phyloP scores from a whole-genome alignment of 2,329 filamentous ascomycete genomes.

The Pseudogymnoascus sp. region DNA sequence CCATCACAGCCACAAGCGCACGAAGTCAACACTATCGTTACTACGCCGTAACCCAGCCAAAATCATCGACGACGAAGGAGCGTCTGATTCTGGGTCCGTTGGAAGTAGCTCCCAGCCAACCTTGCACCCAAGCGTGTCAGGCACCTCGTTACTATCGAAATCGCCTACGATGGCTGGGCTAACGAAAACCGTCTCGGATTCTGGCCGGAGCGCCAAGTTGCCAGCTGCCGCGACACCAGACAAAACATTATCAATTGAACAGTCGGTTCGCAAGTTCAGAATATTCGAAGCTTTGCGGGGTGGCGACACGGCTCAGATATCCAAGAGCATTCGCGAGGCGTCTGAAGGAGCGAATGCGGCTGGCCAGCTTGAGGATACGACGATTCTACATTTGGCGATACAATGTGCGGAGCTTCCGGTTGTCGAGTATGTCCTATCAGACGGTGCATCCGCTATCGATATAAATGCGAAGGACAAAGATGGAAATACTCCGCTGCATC shows the following conservation, averaged over 20 bases:
- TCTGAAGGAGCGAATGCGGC: constrained; percentile 22
- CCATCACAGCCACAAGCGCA: constrained; percentile 39
- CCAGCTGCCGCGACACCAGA: constrained; percentile 19
- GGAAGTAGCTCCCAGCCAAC: constrained; percentile 23
- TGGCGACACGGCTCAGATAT: constrained; percentile 86
- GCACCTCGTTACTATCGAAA: constrained; percentile 24
- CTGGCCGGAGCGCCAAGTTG: constrained; percentile 16
- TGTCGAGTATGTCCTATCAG: constrained; percentile 87
- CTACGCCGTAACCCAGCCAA: constrained; percentile 41
- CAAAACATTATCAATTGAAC: constrained; percentile 61
- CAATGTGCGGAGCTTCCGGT: constrained; percentile 92
- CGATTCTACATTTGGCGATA: constrained; percentile 85
- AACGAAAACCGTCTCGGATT: constrained; percentile 16
- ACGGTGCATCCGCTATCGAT: constrained; percentile 62
- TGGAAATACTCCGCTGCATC: constrained; percentile 86
- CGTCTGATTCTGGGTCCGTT: constrained; percentile 25
- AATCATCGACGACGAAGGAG: constrained; percentile 24
- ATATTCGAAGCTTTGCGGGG: constrained; percentile 87
- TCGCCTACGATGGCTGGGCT: constrained; percentile 26
- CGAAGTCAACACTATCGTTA: constrained; percentile 47
- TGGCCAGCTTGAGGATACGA: constrained; percentile 66
- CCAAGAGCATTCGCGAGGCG: constrained; percentile 71
- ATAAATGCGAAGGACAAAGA: constrained; percentile 88
- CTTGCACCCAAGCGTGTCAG: constrained; percentile 22
- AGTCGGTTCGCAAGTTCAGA: constrained; percentile 89